A percentile compares a stretch with the other conserved stretches of the same genome.
phyloP scores from a whole-genome alignment of 768 basidiomycete species.

The Leccinum pellstonianum region DNA sequence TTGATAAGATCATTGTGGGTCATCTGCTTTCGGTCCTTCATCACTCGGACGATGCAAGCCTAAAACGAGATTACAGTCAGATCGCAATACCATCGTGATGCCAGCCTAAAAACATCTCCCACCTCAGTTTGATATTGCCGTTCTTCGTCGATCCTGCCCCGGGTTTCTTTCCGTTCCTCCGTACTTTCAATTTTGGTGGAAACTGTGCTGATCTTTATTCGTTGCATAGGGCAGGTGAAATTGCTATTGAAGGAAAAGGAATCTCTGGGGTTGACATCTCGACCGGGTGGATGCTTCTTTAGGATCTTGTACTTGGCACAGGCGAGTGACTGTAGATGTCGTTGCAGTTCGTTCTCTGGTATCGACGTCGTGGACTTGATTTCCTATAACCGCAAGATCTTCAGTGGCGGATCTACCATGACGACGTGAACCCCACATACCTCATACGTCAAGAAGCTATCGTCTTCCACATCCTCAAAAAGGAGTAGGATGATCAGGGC shows the following conservation, averaged over 20 bases:
- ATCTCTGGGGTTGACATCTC: conserved; percentile 76
- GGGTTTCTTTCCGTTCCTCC: conserved; percentile 89
- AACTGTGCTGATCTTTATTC: conserved; percentile 91
- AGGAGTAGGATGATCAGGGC: conserved; percentile 84
- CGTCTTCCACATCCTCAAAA: conserved; percentile 71
- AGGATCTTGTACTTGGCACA: conserved; percentile 93
- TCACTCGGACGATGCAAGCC: conserved; percentile 97
- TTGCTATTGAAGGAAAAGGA: conserved; percentile 85
- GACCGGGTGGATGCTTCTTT: conserved; percentile 85
- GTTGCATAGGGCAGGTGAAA: conserved; percentile 79
- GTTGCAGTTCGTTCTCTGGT: conserved; percentile 73
- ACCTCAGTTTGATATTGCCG: conserved; percentile 89
- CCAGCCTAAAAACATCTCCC: conserved; percentile 15
- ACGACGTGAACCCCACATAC: conserved; percentile 40
- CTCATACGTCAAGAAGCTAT: conserved; percentile 72
- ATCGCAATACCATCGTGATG: neutral
- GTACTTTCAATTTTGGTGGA: conserved; percentile 83
- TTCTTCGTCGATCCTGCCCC: conserved; percentile 89
- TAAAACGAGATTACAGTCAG: conserved; percentile 34
- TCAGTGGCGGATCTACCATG: neutral
- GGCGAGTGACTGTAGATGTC: conserved; percentile 94
- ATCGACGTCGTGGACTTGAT: conserved; percentile 76
- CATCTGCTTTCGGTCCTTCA: conserved; percentile 95
- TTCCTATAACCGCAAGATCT: conserved; percentile 52
- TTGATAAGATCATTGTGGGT: conserved; percentile 84